Evolutionary conservation across 352 stramenopile genomes (phyloP), one percentile per base, ranked within the genome.

Genomic region (Globisporangium paddicum): DNA sequence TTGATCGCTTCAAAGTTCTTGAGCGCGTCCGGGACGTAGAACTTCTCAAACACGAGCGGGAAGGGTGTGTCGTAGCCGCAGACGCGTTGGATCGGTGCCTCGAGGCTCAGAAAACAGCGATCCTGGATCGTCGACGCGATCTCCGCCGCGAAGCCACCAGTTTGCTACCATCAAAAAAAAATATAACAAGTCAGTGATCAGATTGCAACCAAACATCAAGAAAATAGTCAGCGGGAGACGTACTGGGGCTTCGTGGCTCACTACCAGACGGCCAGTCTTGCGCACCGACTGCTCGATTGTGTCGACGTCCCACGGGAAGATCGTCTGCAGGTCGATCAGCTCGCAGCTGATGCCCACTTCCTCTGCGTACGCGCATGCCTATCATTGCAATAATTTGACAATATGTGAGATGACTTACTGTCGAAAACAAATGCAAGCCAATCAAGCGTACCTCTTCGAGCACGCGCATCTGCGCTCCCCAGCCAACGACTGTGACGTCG

Each of bases 1-100:
- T 93, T 94, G 73, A 99, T 98, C 13, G 91, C 91, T 67, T 98
- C 92, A 56, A 98, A 94, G 76, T 98, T 98, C 72, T 97, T 98
- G 28, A 97, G 69, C 32, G 94, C 82, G 47, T 98, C 87, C 2
- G 95, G 95, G 41, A 98, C 72, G 69, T 98, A 98, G 40, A 95
- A 77, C 79, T 98, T 98, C 69, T 99, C 97, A 73, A 98, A 98
- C 11, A 96, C 85, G 44, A 99, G 78, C 0, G 95, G 95, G 73
- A 99, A 99, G 6, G 97, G 97, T 30, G 95, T 99, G 67, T 99
- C 97, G 67, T 98, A 98, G 50, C 95, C 97, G 37, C 83, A 93
- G 0, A 95, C 85, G 23, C 96, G 82, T 68, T 98, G 87, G 71
- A 98, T 97, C 6, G 96, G 96, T 19, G 94, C 91, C 65, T 99